Base-by-base conservation (phyloP, 441 rosid genomes). In the Gossypium trilobum region DNA sequence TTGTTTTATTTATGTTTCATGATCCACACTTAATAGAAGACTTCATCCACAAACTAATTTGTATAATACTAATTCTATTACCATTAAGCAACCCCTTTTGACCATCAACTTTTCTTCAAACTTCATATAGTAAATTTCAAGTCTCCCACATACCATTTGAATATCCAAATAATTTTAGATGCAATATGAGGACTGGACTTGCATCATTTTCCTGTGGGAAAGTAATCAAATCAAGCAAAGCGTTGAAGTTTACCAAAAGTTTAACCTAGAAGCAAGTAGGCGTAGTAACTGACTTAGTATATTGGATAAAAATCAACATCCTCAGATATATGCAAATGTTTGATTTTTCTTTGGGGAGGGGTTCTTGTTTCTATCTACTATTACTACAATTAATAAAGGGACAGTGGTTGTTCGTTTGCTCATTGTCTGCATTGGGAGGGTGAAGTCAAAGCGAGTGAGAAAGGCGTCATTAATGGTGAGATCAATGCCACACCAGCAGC, bases 381-480 rank as follows among this genome's bases (percentile, higher is more conserved):
- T 5, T 27, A 4, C 39, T 33, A 33, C 39, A 19, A 52, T 52
- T 17, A 52, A 52, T 42, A 19, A 22, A 22, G 42, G 71, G 29
- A 1, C 16, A 20, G 20, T 3, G 42, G 11, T 48, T 7, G 42
- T 48, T 20, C 6, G 14, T 14, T 48, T 66, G 42, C 36, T 55
- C 22, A 55, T 3, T 48, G 42, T 66, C 23, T 48, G 57, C 3
- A 66, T 7, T 48, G 56, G 13, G 25, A 5, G 56, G 23, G 52
- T 1, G 42, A 14, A 14, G 23, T 50, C 36, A 44, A 65, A 13
- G 36, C 14, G 19, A 25, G 1, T 0, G 42, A 3, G 13, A n/a
- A 48, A n/a, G 7, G 42, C 2, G 42, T 25, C 57, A 67, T 67
- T 67, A n/a, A 25, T 67, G 71, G n/a, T 50, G 58, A 67, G 58